Evolutionary conservation across 192 early-diverging fungal genomes (phyloP).

Genomic region (Dissophora ornata): DNA sequence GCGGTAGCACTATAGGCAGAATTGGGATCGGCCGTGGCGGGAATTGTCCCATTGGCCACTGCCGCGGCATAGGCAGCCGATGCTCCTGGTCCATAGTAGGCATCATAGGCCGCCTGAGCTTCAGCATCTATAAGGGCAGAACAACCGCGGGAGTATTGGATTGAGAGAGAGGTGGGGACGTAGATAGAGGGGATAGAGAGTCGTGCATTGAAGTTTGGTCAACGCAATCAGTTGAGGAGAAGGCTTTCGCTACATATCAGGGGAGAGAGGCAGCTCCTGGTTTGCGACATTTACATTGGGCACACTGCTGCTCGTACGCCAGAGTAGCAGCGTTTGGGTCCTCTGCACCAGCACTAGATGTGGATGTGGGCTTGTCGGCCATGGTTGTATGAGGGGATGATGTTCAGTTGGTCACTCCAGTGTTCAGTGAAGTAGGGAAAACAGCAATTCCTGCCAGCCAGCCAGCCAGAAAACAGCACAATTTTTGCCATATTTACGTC

Average conservation of each 20-base stretch:
- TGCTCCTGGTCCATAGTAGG: slow-evolving; percentile 49
- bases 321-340: slow-evolving; percentile 36
- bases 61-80: slow-evolving; percentile 46
- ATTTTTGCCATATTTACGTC: too few species aligned
- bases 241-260: too few species aligned
- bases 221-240: too few species aligned
- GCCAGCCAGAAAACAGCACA: too few species aligned
- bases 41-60: slow-evolving; percentile 14
- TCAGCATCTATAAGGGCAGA: slow-evolving; percentile 49
- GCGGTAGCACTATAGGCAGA: slow-evolving; percentile 8
- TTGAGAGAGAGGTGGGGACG: neutral
- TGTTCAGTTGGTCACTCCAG: too few species aligned
- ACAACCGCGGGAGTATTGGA: too few species aligned
- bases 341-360: slow-evolving; percentile 14
- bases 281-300: slow-evolving; percentile 37
- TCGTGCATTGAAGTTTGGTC: too few species aligned
- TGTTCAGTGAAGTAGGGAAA: too few species aligned
- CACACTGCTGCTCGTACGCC: slow-evolving; percentile 50
- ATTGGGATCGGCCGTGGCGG: slow-evolving; percentile 7
- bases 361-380: slow-evolving; percentile 35
- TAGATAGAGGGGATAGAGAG: neutral
- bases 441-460: too few species aligned
- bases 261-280: too few species aligned
- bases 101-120: slow-evolving; percentile 51
- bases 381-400: slow-evolving; percentile 3